Evolutionary conservation across 306 rosid genomes (phyloP), one percentile per base, ranked within the genome.

Genomic region (Pyrus communis): DNA sequence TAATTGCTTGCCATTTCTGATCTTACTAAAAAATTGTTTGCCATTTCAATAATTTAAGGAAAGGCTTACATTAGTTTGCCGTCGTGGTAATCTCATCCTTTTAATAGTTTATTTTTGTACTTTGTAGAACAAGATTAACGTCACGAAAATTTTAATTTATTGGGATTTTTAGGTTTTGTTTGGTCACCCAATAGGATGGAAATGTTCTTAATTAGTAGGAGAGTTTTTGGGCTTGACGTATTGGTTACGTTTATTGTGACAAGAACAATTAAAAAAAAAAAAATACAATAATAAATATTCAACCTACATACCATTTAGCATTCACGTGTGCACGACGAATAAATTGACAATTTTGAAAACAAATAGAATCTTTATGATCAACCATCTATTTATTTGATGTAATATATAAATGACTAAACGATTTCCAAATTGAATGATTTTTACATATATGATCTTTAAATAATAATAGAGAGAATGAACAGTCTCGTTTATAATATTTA

Each of bases 41-140:
- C 19, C 55, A 49, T 15, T 15, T 59, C 38, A 62, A 75, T 28
- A 17, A 63, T 30, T 25, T 9, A 7, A 49, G 55, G 55, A 49
- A 30, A 8, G 68, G 42, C 68, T 63, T 63, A 31, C n/a, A 17
- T 17, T 17, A 31, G 23, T 64, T 64, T 31, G 69, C 69, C 78
- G 60, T 74, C 28, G 27, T 27, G 78, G 60, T 74, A 35, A 43
- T 25, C 67, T 61, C 5, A 25, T 61, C 67, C 17, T 14, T 61
- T 27, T 57, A 57, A n/a, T n/a, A 9, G 78, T 43, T 61, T 51
- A 25, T 43, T 22, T 42, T 58, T 31, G 23, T 22, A n/a, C 62
- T 57, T 15, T 15, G 33, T 61, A 23, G 66, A 60, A 60, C 0
- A n/a, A 11, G 17, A 25, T n/a, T 2, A n/a, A n/a, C 10, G 27